Conservation (phyloP, 345 rosid species). For the Acer yangbiense region DNA sequence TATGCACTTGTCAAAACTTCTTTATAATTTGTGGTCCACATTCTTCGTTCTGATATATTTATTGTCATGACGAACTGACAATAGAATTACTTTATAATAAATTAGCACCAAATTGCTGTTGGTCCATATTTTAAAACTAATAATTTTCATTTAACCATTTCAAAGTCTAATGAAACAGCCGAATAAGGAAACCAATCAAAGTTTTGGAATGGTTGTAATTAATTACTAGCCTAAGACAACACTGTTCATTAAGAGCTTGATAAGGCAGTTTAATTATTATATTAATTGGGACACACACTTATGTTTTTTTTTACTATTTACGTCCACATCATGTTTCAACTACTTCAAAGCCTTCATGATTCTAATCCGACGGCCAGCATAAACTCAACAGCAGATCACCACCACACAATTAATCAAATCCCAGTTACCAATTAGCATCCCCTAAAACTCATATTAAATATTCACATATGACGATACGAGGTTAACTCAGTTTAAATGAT, state of each 20-base stretch:
- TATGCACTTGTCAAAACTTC: too few species aligned
- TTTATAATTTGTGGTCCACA: too few species aligned
- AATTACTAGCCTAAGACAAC: too few species aligned
- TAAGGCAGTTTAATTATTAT: background rate
- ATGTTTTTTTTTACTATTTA: background rate
- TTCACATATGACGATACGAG: background rate
- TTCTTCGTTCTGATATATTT: too few species aligned
- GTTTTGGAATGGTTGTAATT: too few species aligned
- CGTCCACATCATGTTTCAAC: conserved; percentile 11
- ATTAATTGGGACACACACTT: background rate
- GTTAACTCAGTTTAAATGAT: too few species aligned
- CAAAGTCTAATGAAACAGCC: too few species aligned
- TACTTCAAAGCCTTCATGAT: conserved; percentile 4
- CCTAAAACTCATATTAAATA: background rate
- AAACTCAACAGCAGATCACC: background rate
- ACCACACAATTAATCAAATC: background rate
- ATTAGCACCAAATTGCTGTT: too few species aligned
- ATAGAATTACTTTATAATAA: too few species aligned
- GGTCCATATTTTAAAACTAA: too few species aligned
- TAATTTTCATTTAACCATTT: background rate
- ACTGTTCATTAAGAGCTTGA: background rate
- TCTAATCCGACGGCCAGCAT: conserved; percentile 17
- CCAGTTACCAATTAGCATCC: background rate
- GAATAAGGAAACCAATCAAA: too few species aligned
- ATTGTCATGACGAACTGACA: too few species aligned